These are phyloP conservation scores for Peronospora belbahrii DNA, from an alignment of 352 stramenopile genomes.

Conservation along the genomic window DNA sequence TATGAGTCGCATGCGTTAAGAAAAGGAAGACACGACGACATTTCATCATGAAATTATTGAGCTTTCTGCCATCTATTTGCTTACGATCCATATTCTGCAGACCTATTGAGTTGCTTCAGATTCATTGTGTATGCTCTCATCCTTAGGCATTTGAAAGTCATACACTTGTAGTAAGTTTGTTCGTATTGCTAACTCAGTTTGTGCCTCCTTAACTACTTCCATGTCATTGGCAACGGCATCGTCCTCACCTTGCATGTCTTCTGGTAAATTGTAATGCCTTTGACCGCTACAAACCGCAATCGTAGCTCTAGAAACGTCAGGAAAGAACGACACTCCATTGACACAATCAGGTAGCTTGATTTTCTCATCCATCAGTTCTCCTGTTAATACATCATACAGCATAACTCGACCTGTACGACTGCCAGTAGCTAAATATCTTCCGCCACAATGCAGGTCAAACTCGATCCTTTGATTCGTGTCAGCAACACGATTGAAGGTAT, in stretches of 20 bases:
- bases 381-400: constrained; percentile 52
- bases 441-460: constrained; percentile 67
- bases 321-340: constrained; percentile 77
- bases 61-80: neutral
- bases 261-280: constrained; percentile 51
- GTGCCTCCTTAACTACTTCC: neutral
- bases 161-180: constrained; percentile 44
- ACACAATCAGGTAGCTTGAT: constrained; percentile 45
- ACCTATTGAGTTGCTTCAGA: too few relatives aligned
- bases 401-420: constrained; percentile 42
- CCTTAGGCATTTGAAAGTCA: constrained; percentile 27
- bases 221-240: constrained; percentile 5
- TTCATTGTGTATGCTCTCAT: neutral
- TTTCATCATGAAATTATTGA: neutral
- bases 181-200: neutral
- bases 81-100: too few relatives aligned
- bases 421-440: constrained; percentile 54
- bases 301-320: constrained; percentile 30
- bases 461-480: constrained; percentile 72
- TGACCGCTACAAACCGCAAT: constrained; percentile 59
- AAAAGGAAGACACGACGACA: neutral
- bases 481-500: constrained; percentile 46
- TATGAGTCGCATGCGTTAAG: constrained; percentile 45
- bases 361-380: constrained; percentile 38
- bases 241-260: constrained; percentile 48